Evolutionary conservation across 1,284 basidiomycete species (phyloP).

Genomic region (Ceratobasidium theobromae): DNA sequence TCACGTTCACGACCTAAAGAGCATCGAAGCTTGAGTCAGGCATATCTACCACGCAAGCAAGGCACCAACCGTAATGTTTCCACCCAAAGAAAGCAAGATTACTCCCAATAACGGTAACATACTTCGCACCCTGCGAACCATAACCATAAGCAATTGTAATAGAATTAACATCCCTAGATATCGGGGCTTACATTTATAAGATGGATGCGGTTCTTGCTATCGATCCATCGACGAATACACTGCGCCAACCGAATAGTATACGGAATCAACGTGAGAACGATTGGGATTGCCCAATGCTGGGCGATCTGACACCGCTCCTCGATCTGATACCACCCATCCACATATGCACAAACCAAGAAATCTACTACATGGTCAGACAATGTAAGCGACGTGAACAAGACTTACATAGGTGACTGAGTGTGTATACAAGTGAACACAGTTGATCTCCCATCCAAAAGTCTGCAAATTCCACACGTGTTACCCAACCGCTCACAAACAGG

Average conservation of each 20-base stretch:
- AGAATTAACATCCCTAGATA: neutral
- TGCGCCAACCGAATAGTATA: conserved; percentile 76
- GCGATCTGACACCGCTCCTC: conserved; percentile 47
- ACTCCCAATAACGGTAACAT: conserved; percentile 63
- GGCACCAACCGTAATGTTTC: conserved; percentile 60
- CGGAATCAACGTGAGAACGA: conserved; percentile 60
- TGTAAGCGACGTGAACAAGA: neutral
- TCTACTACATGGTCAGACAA: conserved; percentile 36
- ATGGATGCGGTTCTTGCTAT: conserved; percentile 73
- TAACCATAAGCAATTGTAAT: conserved; percentile 9
- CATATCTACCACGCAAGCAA: neutral
- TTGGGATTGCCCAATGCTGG: conserved; percentile 59
- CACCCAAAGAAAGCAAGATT: conserved; percentile 71
- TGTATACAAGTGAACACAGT: conserved; percentile 73
- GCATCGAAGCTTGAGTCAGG: neutral
- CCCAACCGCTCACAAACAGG: conserved; percentile 70
- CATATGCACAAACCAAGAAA: conserved; percentile 75
- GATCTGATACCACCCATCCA: conserved; percentile 53
- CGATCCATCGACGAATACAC: conserved; percentile 81
- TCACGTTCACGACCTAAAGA: conserved; percentile 46
- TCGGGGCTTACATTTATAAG: conserved; percentile 71
- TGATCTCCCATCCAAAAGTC: conserved; percentile 89
- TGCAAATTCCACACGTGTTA: conserved; percentile 74
- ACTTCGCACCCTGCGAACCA: conserved; percentile 72
- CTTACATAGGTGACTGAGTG: conserved; percentile 45